Conservation (phyloP, 495 filamentous ascomycete species). For the Tuber calosporum region DNA sequence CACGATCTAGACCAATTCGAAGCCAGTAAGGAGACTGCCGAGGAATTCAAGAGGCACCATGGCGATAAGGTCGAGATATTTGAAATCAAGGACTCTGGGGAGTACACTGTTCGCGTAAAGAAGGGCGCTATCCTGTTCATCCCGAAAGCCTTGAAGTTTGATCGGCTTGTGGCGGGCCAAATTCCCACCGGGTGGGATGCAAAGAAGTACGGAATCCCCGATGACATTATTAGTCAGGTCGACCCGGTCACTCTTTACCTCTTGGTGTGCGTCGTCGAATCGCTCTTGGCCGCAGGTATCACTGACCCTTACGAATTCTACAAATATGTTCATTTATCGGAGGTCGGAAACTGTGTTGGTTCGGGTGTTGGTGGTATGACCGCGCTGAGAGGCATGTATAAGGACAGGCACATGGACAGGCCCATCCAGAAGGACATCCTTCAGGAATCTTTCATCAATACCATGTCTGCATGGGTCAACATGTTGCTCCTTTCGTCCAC, state of each 20-base stretch:
- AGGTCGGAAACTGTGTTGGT: constrained; percentile 96
- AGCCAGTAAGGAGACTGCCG: constrained; percentile 90
- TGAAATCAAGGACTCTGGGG: constrained; percentile 86
- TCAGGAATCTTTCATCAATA: constrained; percentile 99
- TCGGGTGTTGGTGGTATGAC: constrained; percentile 92
- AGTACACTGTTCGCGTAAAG: constrained; percentile 87
- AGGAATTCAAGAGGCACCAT: constrained; percentile 94
- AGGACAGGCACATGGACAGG: constrained; percentile 91
- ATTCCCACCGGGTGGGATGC: constrained; percentile 96
- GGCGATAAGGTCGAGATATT: constrained; percentile 97
- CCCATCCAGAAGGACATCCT: constrained; percentile 98
- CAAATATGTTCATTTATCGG: constrained; percentile 96
- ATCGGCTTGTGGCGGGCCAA: constrained; percentile 93
- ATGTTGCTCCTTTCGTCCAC: constrained; percentile 96
- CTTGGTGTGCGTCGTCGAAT: constrained; percentile 84
- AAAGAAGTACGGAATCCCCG: constrained; percentile 86
- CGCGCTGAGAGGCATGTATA: constrained; percentile 95
- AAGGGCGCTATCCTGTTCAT: constrained; percentile 91
- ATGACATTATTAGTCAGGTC: constrained; percentile 95
- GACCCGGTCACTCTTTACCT: constrained; percentile 94
- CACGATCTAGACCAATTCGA: constrained; percentile 97
- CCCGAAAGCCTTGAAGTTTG: constrained; percentile 93
- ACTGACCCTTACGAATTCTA: constrained; percentile 99
- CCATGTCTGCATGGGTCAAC: constrained; percentile 99
- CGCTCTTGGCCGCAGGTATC: constrained; percentile 84